A percentile compares a stretch with the other conserved stretches of the same genome.
These are phyloP conservation scores for Calocera cornea DNA, from an alignment of 768 basidiomycete species.

Conservation along the genomic window DNA sequence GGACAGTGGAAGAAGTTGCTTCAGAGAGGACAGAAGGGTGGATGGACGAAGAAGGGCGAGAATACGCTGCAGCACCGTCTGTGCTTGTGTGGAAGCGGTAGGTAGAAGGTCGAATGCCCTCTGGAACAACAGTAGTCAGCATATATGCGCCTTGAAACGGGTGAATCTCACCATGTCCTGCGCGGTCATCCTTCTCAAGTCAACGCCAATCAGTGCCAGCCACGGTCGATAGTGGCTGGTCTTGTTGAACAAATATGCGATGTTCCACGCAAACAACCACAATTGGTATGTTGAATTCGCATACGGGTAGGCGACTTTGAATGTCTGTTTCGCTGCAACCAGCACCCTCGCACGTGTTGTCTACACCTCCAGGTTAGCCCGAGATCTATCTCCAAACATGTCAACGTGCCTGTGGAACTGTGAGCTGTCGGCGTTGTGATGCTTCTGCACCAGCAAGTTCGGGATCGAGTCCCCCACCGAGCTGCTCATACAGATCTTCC, in stretches of 20 bases:
- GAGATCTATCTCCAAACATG: background rate
- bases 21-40: slow-evolving; percentile 34
- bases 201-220: slow-evolving; percentile 73
- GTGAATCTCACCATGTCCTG: slow-evolving; percentile 57
- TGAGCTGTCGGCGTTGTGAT: slow-evolving; percentile 6
- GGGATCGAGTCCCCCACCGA: slow-evolving; percentile 68
- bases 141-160: background rate
- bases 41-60: background rate
- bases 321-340: slow-evolving; percentile 28
- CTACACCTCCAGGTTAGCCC: slow-evolving; percentile 8
- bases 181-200: slow-evolving; percentile 60
- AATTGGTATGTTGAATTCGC: slow-evolving; percentile 61
- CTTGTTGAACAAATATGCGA: slow-evolving; percentile 80
- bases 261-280: slow-evolving; percentile 72
- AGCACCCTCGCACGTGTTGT: slow-evolving; percentile 30
- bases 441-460: slow-evolving; percentile 45
- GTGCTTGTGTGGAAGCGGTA: background rate
- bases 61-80: background rate
- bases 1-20: slow-evolving; percentile 66
- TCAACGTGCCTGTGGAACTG: background rate
- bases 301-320: slow-evolving; percentile 72
- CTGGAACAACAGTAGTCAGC: background rate
- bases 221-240: slow-evolving; percentile 83
- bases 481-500: slow-evolving; percentile 77
- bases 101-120: slow-evolving; percentile 7